Conservation (phyloP, 495 filamentous ascomycete genomes). For the Amniculicola lignicola region DNA sequence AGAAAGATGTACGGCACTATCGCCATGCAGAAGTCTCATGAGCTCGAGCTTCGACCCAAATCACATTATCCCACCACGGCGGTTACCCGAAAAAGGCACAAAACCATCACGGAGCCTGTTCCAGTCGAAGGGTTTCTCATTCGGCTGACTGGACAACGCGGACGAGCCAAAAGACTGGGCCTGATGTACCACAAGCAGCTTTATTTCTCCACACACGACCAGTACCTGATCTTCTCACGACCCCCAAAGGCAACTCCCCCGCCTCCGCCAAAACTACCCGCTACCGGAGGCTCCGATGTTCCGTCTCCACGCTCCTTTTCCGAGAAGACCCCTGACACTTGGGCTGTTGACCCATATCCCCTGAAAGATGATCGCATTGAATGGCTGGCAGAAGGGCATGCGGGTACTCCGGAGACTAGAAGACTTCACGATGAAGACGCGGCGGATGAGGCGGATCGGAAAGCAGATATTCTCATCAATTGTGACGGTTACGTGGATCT, state of each 20-base stretch:
- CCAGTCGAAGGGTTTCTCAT: slow-evolving; percentile 72
- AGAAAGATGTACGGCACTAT: slow-evolving; percentile 72
- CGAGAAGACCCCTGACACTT: slow-evolving; percentile 59
- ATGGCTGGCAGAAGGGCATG: slow-evolving; percentile 51
- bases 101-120: slow-evolving; percentile 55
- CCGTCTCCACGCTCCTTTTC: slow-evolving; percentile 58
- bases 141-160: slow-evolving; percentile 64
- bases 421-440: slow-evolving; percentile 58
- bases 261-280: slow-evolving; percentile 57
- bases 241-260: slow-evolving; percentile 65
- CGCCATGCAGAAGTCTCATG: slow-evolving; percentile 70
- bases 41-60: slow-evolving; percentile 70
- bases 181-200: slow-evolving; percentile 68
- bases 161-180: slow-evolving; percentile 57
- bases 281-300: slow-evolving; percentile 44
- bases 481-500: slow-evolving; percentile 69
- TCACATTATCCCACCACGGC: slow-evolving; percentile 63
- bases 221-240: slow-evolving; percentile 63
- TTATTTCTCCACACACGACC: slow-evolving; percentile 69
- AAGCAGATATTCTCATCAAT: slow-evolving; percentile 55
- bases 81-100: slow-evolving; percentile 38
- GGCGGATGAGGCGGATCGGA: slow-evolving; percentile 59
- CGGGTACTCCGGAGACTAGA: slow-evolving; percentile 43
- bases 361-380: slow-evolving; percentile 53
- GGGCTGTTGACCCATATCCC: slow-evolving; percentile 63